Base-by-base conservation (phyloP, 2,329 filamentous ascomycete genomes). In the Harringtonia lauricola region DNA sequence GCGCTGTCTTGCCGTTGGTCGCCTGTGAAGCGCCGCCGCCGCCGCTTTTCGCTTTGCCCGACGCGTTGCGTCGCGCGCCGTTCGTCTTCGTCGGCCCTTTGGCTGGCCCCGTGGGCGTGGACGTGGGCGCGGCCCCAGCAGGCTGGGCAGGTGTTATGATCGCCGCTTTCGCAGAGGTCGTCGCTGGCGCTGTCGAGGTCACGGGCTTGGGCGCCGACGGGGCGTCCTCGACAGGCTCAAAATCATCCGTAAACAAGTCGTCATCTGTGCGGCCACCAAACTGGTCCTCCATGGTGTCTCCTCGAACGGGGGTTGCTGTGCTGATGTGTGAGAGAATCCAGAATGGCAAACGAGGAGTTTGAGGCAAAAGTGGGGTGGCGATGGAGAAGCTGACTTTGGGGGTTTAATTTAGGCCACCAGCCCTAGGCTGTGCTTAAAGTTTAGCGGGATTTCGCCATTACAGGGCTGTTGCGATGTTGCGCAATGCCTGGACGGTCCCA, bases 231-330 rank as follows among this genome's bases (percentile, higher is more conserved):
- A 76, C 66, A 8, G 73, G 74, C 56, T 79, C 75, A 46, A 79
- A 76, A 53, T 79, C 75, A 51, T 79, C 76, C 47, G 71, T 70
- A 55, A 79, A 79, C 47, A 79, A 66, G 54, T 78, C 75, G 51
- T 79, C 76, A 54, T 79, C 75, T 37, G 75, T 79, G 18, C 75
- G 67, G 39, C 74, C 74, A 47, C 70, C 68, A 51, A 78, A 79
- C 54, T 79, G 74, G 50, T 79, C 74, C 19, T 78, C 74, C 74
- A 78, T 78, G n/a, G n/a, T n/a, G n/a, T n/a, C n/a, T n/a, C n/a
- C n/a, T n/a, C n/a, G n/a, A n/a, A n/a, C n/a, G n/a, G n/a, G n/a
- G n/a, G n/a, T n/a, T n/a, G n/a, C n/a, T n/a, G n/a, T n/a, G n/a
- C n/a, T n/a, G n/a, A n/a, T n/a, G n/a, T n/a, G n/a, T n/a, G n/a